Conservation (phyloP, 768 basidiomycete genomes). For the button mushroom (Agaricus bisporus) region DNA sequence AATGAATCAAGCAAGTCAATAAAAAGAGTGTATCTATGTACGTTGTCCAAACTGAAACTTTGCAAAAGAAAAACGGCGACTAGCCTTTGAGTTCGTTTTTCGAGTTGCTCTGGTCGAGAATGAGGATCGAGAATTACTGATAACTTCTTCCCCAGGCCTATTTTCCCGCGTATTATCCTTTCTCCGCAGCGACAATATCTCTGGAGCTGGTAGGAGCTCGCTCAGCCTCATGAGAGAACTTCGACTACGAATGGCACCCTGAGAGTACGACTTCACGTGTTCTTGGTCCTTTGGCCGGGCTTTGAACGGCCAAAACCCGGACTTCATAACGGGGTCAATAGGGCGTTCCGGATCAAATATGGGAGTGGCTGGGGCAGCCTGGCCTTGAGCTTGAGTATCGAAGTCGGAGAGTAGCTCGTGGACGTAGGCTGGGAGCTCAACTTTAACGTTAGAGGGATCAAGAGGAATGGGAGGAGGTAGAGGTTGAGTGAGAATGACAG, state of each 20-base stretch:
- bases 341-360: neutral
- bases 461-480: slow-evolving; percentile 1
- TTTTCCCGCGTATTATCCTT: neutral
- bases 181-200: neutral
- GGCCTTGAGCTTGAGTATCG: neutral
- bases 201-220: neutral
- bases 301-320: slow-evolving; percentile 1
- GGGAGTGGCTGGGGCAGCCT: neutral
- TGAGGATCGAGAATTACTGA: neutral
- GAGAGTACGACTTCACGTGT: neutral
- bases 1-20: neutral
- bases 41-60: neutral
- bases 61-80: slow-evolving; percentile 4
- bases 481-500: slow-evolving; percentile 1
- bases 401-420: slow-evolving; percentile 10
- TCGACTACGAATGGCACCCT: neutral
- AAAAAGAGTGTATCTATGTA: neutral
- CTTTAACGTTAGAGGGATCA: slow-evolving; percentile 5
- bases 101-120: neutral
- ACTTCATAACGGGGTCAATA: neutral
- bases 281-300: neutral
- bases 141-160: neutral
- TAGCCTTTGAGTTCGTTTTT: neutral
- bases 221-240: slow-evolving; percentile 6
- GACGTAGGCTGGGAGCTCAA: slow-evolving; percentile 7